phyloP scores from a whole-genome alignment of 2,329 filamentous ascomycete species.

The Cytospora piceae region DNA sequence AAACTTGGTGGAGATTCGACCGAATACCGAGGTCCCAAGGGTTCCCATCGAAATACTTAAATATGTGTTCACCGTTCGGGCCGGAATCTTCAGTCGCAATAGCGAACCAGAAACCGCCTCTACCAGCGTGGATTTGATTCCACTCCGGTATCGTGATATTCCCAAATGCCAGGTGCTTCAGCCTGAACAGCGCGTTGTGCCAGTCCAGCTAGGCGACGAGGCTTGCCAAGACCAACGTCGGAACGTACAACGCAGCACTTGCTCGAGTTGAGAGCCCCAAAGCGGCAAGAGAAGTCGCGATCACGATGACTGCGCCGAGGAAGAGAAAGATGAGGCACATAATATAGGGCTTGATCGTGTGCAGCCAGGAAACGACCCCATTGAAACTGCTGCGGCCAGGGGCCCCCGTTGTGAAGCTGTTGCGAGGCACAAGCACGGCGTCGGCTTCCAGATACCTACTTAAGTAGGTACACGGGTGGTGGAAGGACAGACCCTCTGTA shows the following conservation, averaged over 20 bases:
- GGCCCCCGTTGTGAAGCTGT: no score
- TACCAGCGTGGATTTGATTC: background rate
- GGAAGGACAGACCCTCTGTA: no score
- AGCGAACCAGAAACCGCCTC: constrained; percentile 25
- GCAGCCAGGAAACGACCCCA: constrained; percentile 20
- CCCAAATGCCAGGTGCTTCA: constrained; percentile 13
- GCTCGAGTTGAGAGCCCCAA: background rate
- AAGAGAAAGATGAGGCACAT: constrained; percentile 19
- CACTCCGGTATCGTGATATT: constrained; percentile 24
- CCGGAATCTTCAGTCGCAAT: constrained; percentile 14
- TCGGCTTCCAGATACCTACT: no score
- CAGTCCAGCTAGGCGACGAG: constrained; percentile 15
- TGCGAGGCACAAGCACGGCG: no score
- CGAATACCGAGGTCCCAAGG: constrained; percentile 24
- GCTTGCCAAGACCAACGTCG: constrained; percentile 15
- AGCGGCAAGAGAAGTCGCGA: constrained; percentile 17
- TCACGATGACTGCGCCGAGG: constrained; percentile 20
- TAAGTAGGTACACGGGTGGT: no score
- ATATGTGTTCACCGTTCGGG: background rate
- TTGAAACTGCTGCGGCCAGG: no score
- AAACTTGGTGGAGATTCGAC: constrained; percentile 22
- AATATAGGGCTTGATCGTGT: constrained; percentile 26
- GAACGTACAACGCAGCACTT: background rate
- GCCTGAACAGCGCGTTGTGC: constrained; percentile 11
- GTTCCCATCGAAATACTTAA: constrained; percentile 4